Base-by-base conservation (phyloP, 2,329 filamentous ascomycete genomes). In the Salinomyces thailandicus region DNA sequence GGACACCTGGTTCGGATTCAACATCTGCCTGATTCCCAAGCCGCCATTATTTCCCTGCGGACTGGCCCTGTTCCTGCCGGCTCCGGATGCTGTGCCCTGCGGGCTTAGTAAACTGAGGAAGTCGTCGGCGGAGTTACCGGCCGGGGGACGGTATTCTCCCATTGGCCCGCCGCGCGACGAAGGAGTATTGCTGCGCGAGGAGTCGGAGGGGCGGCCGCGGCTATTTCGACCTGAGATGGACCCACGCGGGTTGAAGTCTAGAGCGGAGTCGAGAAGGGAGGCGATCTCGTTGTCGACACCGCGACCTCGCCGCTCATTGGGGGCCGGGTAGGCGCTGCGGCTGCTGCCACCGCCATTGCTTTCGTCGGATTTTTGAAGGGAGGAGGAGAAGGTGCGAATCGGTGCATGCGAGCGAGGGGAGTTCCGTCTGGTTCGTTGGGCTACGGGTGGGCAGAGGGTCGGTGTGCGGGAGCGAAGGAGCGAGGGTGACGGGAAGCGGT, bases 201-300 rank as follows among this genome's bases (percentile, higher is more conserved):
- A n/a, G 43, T 35, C 6, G 43, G 54, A 53, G 9, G 53, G 46
- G n/a, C 45, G 45, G 39, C 44, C 47, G 37, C 53, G 53, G n/a
- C n/a, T n/a, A n/a, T n/a, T n/a, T n/a, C n/a, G n/a, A n/a, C n/a
- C n/a, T n/a, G n/a, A n/a, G n/a, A n/a, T n/a, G n/a, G n/a, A n/a
- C n/a, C n/a, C n/a, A n/a, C n/a, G n/a, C n/a, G n/a, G n/a, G 32
- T 38, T 43, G 41, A 48, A 37, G 37, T 57, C 52, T 18, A 60
- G 49, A 11, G 47, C 41, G 18, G 30, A 24, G 43, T 59, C 51
- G 36, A 58, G 50, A 28, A 55, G 35, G 31, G 39, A 40, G 29
- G 45, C 43, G 39, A 55, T 46, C 33, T 48, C 44, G 17, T 44
- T 37, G 37, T 15, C 38, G 30, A 38, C 37, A 17, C 38, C 33